phyloP scores from a whole-genome alignment of 1,284 basidiomycete genomes.

The Mycena citricolor region DNA sequence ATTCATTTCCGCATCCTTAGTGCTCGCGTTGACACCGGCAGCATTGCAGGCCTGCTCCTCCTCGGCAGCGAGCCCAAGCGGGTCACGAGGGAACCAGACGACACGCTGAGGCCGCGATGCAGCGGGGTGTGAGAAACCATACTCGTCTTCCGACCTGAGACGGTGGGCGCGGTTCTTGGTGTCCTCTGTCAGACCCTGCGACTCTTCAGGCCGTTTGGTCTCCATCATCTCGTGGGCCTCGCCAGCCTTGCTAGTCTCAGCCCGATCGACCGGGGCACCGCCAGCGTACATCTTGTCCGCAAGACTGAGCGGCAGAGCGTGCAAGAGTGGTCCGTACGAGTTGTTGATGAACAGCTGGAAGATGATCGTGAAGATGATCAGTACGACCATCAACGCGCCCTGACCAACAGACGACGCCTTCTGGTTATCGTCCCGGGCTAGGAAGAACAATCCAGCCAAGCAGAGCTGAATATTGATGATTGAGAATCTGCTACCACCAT shows the following conservation, averaged over 20 bases:
- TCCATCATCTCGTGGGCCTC: slow-evolving; percentile 20
- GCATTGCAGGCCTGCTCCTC: slow-evolving; percentile 61
- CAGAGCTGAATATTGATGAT: slow-evolving; percentile 48
- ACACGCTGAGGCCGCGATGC: slow-evolving; percentile 69
- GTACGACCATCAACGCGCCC: slow-evolving; percentile 79
- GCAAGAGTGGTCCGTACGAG: slow-evolving; percentile 66
- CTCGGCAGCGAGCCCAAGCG: slow-evolving; percentile 61
- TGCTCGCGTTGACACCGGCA: slow-evolving; percentile 58
- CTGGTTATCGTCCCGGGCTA: slow-evolving; percentile 55
- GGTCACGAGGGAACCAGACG: slow-evolving; percentile 81
- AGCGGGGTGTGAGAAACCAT: slow-evolving; percentile 82
- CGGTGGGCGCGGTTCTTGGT: slow-evolving; percentile 14
- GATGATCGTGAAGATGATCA: slow-evolving; percentile 78
- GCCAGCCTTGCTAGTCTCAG: slow-evolving; percentile 2
- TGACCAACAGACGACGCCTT: slow-evolving; percentile 65
- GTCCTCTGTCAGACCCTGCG: slow-evolving; percentile 11
- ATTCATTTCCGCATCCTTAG: slow-evolving; percentile 61
- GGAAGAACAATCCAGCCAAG: slow-evolving; percentile 86
- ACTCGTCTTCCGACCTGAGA: slow-evolving; percentile 36
- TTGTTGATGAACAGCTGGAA: slow-evolving; percentile 68
- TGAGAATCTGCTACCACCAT: background rate
- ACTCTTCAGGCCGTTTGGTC: slow-evolving; percentile 17
- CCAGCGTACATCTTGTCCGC: slow-evolving; percentile 59
- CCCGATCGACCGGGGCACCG: slow-evolving; percentile 1
- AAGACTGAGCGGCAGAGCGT: slow-evolving; percentile 73